These are phyloP conservation scores for Claviceps humidiphila DNA, from an alignment of 2,329 filamentous ascomycete genomes.

Conservation along the genomic window DNA sequence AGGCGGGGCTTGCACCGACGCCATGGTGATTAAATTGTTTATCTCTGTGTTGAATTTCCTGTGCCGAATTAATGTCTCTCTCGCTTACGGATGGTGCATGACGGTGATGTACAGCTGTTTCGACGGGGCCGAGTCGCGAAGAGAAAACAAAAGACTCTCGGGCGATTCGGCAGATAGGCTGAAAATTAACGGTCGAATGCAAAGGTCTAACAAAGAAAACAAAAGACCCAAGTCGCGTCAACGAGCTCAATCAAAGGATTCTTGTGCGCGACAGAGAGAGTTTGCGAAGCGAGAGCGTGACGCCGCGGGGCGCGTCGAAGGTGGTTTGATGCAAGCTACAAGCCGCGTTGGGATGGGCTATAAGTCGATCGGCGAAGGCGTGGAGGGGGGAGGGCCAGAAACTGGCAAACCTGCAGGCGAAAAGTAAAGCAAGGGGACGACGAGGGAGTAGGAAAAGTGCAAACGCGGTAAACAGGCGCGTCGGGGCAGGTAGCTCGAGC, in stretches of 20 bases:
- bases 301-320: conserved; percentile 17
- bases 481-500: conserved; percentile 27
- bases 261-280: conserved; percentile 8
- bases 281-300: conserved; percentile 10
- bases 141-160: background rate
- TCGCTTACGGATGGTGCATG: conserved; percentile 24
- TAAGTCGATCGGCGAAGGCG: conserved; percentile 7
- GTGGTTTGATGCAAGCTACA: conserved; percentile 2
- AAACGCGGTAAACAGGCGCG: conserved; percentile 26
- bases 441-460: conserved; percentile 27
- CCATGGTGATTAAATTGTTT: conserved; percentile 42
- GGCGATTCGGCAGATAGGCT: background rate
- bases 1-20: conserved; percentile 63
- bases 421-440: conserved; percentile 6
- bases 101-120: conserved; percentile 17
- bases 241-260: conserved; percentile 6
- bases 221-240: conserved; percentile 13
- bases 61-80: conserved; percentile 1
- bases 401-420: conserved; percentile 5
- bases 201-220: background rate
- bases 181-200: conserved; percentile 3
- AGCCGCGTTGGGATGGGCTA: conserved; percentile 5
- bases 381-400: conserved; percentile 10
- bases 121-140: conserved; percentile 1
- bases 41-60: background rate